Percentiles rank a stretch among this genome's conserved stretches.
Conservation (phyloP, 1,284 basidiomycete genomes). For the Clitocybe nebularis region DNA sequence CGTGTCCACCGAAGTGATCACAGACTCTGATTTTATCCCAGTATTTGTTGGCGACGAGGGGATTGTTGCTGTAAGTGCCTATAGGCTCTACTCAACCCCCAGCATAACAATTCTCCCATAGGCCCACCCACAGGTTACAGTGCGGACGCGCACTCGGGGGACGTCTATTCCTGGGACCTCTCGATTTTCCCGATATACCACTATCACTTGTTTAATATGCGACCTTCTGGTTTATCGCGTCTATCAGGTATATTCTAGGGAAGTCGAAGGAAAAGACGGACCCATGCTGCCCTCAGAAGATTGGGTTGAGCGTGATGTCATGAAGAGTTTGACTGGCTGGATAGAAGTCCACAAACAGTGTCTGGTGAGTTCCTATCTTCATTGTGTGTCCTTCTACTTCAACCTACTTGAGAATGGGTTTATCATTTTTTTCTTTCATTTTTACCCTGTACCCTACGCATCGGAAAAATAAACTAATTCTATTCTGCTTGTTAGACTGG, state of each 20-base stretch:
- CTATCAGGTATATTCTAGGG: slow-evolving; percentile 51
- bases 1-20: slow-evolving; percentile 27
- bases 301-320: slow-evolving; percentile 68
- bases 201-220: slow-evolving; percentile 69
- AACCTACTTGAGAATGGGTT: not conserved
- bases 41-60: slow-evolving; percentile 67
- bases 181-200: slow-evolving; percentile 54
- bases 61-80: slow-evolving; percentile 54
- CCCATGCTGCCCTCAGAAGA: slow-evolving; percentile 67
- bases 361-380: slow-evolving; percentile 49
- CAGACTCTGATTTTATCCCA: slow-evolving; percentile 47
- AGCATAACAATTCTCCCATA: slow-evolving; percentile 27
- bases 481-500: slow-evolving; percentile 36
- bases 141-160: slow-evolving; percentile 55
- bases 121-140: slow-evolving; percentile 68
- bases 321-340: slow-evolving; percentile 68
- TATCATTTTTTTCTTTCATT: not conserved
- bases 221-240: slow-evolving; percentile 66
- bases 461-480: slow-evolving; percentile 24
- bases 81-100: not conserved
- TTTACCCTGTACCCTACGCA: too few species aligned
- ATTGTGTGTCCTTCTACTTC: not conserved
- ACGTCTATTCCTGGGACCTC: slow-evolving; percentile 40
- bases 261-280: slow-evolving; percentile 62
- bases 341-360: slow-evolving; percentile 64